Percentiles rank a stretch among this genome's conserved stretches.
Evolutionary conservation across 2,329 filamentous ascomycete species (phyloP).

Genomic region (Colletotrichum sp.): DNA sequence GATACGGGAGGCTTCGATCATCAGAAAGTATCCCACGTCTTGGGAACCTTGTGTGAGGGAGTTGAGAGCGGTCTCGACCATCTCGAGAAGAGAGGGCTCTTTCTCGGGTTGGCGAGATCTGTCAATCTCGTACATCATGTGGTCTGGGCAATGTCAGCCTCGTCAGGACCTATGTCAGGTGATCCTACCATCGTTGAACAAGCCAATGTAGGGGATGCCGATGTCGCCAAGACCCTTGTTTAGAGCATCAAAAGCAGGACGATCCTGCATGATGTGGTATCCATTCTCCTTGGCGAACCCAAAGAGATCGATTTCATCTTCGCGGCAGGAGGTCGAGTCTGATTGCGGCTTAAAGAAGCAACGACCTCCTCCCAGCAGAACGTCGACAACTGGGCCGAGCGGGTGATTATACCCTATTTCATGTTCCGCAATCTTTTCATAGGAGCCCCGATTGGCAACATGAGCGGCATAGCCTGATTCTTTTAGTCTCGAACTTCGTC

Average conservation of each 20-base stretch:
- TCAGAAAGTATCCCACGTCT: conserved; percentile 42
- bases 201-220: conserved; percentile 39
- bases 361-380: conserved; percentile 43
- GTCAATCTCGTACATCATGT: conserved; percentile 39
- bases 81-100: conserved; percentile 44
- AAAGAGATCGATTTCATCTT: conserved; percentile 40
- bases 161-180: background rate
- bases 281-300: conserved; percentile 35
- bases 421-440: conserved; percentile 41
- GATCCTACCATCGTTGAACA: conserved; percentile 37
- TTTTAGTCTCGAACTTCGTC: background rate
- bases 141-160: conserved; percentile 1
- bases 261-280: conserved; percentile 39
- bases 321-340: conserved; percentile 38
- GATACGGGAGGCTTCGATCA: conserved; percentile 42
- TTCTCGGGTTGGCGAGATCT: conserved; percentile 29
- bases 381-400: conserved; percentile 39
- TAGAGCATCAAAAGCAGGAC: conserved; percentile 36
- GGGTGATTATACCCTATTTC: conserved; percentile 42
- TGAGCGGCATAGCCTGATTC: conserved; percentile 35
- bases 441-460: conserved; percentile 34
- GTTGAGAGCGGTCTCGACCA: conserved; percentile 40
- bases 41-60: conserved; percentile 33
- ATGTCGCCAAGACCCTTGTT: conserved; percentile 28
- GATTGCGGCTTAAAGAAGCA: conserved; percentile 45